Conservation (phyloP, 345 rosid species). For the Citrus sp. region DNA sequence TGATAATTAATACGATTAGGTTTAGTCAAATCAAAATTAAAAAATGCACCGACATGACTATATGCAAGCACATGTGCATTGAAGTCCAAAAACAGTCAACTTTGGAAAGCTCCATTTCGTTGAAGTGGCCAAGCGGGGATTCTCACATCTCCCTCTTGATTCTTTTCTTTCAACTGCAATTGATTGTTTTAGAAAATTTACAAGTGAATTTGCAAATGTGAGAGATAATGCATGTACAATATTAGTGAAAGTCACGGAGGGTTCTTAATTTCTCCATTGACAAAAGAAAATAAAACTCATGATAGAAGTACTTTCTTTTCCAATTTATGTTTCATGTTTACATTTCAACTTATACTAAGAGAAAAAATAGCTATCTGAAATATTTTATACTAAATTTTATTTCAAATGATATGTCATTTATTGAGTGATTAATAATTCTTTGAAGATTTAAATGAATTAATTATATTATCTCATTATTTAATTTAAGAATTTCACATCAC, state of each 20-base stretch:
- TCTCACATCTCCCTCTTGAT: not conserved
- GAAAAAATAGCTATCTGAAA: too few species aligned
- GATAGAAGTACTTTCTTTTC: too few species aligned
- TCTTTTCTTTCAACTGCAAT: not conserved
- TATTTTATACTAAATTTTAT: too few species aligned
- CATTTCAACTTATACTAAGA: too few species aligned
- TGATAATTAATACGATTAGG: slow-evolving; percentile 1
- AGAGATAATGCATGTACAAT: not conserved
- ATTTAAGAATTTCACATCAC: too few species aligned
- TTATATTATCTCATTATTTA: too few species aligned
- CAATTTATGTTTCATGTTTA: too few species aligned
- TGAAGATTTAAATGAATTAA: too few species aligned
- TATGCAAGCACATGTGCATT: slow-evolving; percentile 8
- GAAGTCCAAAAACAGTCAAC: slow-evolving; percentile 9
- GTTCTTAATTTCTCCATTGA: not conserved
- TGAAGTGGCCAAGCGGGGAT: not conserved
- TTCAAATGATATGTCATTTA: too few species aligned
- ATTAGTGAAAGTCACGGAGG: not conserved
- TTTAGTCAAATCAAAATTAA: slow-evolving; percentile 7
- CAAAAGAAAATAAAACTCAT: not conserved
- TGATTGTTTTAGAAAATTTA: not conserved
- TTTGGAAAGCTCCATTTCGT: slow-evolving; percentile 5
- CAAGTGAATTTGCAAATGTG: not conserved
- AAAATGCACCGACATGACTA: slow-evolving; percentile 9
- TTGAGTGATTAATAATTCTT: too few species aligned